Base-by-base conservation (phyloP, 2,329 filamentous ascomycete genomes). In the Alternaria panax region DNA sequence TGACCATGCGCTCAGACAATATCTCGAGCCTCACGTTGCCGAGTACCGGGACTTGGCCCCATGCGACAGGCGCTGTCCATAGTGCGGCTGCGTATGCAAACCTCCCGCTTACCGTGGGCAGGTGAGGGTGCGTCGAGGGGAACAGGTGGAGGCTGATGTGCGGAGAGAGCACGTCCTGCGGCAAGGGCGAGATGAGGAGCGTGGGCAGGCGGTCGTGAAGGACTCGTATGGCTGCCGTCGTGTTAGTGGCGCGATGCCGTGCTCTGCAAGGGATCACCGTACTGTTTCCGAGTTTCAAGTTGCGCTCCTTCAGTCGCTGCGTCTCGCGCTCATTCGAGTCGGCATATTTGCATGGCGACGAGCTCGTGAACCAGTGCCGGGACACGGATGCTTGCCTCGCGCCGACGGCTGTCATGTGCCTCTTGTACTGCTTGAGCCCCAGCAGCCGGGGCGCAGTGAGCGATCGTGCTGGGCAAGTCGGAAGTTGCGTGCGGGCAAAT, bases 1-100 rank as follows among this genome's bases (percentile, higher is more conserved):
- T 78, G 16, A 90, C 87, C 86, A 99, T 95, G 68, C 94, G 91
- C 82, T 97, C 93, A 12, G 92, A 94, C 18, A 96, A 79, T 52
- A 99, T 95, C 69, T 92, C 88, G 11, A 99, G 86, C 68, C 88
- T 89, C 43, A 97, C 92, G 72, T 97, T 96, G 66, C 94, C 93
- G 30, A 97, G 86, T 20, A 98, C 87, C 2, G 95, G 95, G 1
- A 99, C 86, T 27, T 92, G 88, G 72, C 96, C 96, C 95, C 95
- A 99, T 28, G 93, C 94, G 51, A 99, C 90, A 0, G 95, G 95
- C 0, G 93, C 93, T 0, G 95, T 97, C 93, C 93, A 98, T 36
- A 99, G 83, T 3, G 95, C 95, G 18, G 95, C 94, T 34, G 91
- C 91, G 78, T 99, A 99, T 47, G 92, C 90, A 34, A 97, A 90